These are phyloP conservation scores for Hamigera avellanea DNA, from an alignment of 495 filamentous ascomycete genomes.

Conservation along the genomic window DNA sequence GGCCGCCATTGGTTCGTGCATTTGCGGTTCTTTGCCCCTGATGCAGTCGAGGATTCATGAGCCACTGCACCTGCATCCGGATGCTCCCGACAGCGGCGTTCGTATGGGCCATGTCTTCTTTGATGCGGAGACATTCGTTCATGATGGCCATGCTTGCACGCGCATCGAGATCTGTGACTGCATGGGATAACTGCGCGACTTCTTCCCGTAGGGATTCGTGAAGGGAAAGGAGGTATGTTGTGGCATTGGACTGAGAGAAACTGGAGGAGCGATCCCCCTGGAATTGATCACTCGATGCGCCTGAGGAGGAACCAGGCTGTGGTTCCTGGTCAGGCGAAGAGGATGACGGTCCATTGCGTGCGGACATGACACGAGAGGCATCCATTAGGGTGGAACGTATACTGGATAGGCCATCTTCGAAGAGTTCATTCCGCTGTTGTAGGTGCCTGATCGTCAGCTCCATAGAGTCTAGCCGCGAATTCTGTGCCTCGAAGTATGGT, in stretches of 20 bases:
- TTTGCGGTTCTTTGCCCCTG: constrained; percentile 18
- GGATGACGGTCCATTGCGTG: neutral
- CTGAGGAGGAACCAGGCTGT: neutral
- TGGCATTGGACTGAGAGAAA: constrained; percentile 23
- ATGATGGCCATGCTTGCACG: constrained; percentile 56
- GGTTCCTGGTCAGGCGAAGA: neutral
- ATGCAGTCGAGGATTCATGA: constrained; percentile 50
- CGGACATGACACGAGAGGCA: constrained; percentile 11
- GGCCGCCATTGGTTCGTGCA: constrained; percentile 11
- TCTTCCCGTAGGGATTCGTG: constrained; percentile 60
- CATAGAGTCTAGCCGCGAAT: constrained; percentile 41
- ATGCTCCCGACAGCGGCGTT: constrained; percentile 52
- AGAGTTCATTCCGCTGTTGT: constrained; percentile 44
- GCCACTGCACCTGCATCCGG: constrained; percentile 59
- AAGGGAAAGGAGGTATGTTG: constrained; percentile 52
- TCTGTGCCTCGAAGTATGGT: constrained; percentile 47
- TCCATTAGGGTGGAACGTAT: constrained; percentile 33
- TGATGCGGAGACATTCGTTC: constrained; percentile 54
- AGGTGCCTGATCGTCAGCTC: constrained; percentile 46
- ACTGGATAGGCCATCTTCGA: constrained; percentile 41
- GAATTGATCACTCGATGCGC: constrained; percentile 3
- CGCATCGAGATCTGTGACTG: constrained; percentile 51
- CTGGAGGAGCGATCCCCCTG: constrained; percentile 11
- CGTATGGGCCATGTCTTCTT: constrained; percentile 57
- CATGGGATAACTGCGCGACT: constrained; percentile 43